Evolutionary conservation across 2,329 filamentous ascomycete genomes (phyloP).

Genomic region (Penicillium carneum): DNA sequence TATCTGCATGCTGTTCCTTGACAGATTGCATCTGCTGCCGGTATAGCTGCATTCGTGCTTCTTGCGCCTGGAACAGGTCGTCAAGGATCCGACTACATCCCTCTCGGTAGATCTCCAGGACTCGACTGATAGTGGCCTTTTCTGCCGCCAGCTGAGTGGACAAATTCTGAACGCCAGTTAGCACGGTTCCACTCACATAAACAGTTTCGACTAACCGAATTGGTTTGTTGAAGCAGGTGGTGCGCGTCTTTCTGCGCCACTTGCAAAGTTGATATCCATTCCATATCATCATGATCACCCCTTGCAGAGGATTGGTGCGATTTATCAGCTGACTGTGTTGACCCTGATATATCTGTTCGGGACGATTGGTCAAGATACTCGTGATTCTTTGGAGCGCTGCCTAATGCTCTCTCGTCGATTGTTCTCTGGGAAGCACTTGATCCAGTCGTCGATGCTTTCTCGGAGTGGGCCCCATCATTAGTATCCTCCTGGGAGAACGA

Average conservation of each 20-base stretch:
- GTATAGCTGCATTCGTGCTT: conserved; percentile 46
- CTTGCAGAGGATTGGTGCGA: conserved; percentile 1
- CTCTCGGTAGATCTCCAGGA: conserved; percentile 54
- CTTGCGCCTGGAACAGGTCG: conserved; percentile 52
- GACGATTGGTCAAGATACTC: conserved; percentile 2
- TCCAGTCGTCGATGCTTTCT: not conserved
- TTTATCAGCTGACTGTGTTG: not conserved
- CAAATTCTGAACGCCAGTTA: conserved; percentile 46
- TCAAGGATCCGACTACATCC: conserved; percentile 56
- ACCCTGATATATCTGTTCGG: not conserved
- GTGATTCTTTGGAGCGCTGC: not conserved
- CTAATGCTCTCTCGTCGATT: conserved; percentile 10
- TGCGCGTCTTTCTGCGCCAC: conserved; percentile 32
- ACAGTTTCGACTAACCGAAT: conserved; percentile 36
- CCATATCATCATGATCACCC: conserved; percentile 12
- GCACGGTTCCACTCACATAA: not conserved
- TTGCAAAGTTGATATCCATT: conserved; percentile 33
- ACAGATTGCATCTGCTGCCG: conserved; percentile 40
- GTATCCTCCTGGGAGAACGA: conserved; percentile 2
- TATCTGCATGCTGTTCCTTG: conserved; percentile 39
- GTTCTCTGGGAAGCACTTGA: conserved; percentile 16
- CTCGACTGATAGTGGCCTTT: conserved; percentile 54
- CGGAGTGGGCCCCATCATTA: not conserved
- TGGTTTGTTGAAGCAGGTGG: conserved; percentile 39
- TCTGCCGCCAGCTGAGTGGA: conserved; percentile 56